Base-by-base conservation (phyloP, 2,329 filamentous ascomycete species). In the Fusarium gaditjirri region DNA sequence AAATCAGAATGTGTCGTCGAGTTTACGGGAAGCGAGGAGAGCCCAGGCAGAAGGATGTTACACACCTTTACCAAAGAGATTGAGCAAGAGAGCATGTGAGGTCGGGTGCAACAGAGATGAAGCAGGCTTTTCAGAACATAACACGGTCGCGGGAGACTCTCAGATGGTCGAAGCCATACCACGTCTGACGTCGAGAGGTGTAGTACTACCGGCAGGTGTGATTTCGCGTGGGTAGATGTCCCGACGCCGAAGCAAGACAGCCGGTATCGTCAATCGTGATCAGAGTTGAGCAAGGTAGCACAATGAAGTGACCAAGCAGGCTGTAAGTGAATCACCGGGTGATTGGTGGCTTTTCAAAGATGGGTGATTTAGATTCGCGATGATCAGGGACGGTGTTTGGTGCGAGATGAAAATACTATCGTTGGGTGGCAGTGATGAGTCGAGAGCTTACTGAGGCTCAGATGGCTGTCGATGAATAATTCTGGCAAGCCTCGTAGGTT, bases 101-200 rank as follows among this genome's bases (percentile, higher is more conserved):
- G 65, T 61, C 72, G n/a, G 59, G 63, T 73, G 50, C 69, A 57
- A 75, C 71, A 59, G 44, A 72, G 53, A 71, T 75, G 68, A 66
- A 67, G 58, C 64, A 65, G 57, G 47, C 71, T 65, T 65, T 65
- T 77, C 74, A 77, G 60, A 38, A 67, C 75, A 74, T 73, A 73
- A 76, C 68, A 76, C 64, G 58, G 49, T 52, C 52, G 38, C 72
- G 25, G 49, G 60, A 61, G 46, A 49, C 62, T 68, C 68, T 77
- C 56, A 77, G 59, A 61, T 54, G 42, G 53, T 58, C 66, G 55
- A 74, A 70, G 70, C 68, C 75, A 77, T 77, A 73, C 73, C 75
- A 77, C 63, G 64, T 65, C 54, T 61, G 55, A 66, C 52, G 47
- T 72, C 31, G 42, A 63, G 38, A 38, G 44, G 44, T 46, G 59